phyloP scores from a whole-genome alignment of 2,329 filamentous ascomycete species.

The Ceratocystis colombiana region DNA sequence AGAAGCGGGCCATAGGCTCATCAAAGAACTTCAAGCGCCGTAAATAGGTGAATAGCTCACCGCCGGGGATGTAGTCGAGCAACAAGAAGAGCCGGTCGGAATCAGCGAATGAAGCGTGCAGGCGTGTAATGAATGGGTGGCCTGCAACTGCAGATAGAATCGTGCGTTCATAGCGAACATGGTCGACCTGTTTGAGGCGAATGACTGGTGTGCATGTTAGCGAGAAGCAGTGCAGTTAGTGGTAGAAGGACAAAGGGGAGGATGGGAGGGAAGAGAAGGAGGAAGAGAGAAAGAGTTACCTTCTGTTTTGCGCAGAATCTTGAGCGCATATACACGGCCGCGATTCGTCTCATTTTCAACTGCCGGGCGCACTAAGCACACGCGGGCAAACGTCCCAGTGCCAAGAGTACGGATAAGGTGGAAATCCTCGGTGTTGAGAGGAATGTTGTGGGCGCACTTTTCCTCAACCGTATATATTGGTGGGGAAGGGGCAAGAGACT shows the following conservation, averaged over 20 bases:
- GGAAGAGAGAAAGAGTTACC: conserved; percentile 31
- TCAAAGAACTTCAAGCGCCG: conserved; percentile 69
- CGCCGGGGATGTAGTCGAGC: conserved; percentile 72
- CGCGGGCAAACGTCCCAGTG: conserved; percentile 72
- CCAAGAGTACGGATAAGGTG: conserved; percentile 64
- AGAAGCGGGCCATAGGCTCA: conserved; percentile 68
- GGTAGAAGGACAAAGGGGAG: not conserved
- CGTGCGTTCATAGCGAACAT: conserved; percentile 72
- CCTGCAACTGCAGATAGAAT: conserved; percentile 68
- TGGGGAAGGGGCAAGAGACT: not conserved
- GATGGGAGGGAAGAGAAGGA: conserved; percentile 30
- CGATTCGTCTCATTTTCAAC: conserved; percentile 44
- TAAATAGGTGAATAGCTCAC: conserved; percentile 76
- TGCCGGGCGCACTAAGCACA: conserved; percentile 63
- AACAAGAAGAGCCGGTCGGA: conserved; percentile 71
- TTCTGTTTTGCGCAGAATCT: conserved; percentile 63
- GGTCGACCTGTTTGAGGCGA: conserved; percentile 75
- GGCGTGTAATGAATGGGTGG: conserved; percentile 72
- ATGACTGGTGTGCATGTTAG: conserved; percentile 42
- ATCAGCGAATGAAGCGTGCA: conserved; percentile 71
- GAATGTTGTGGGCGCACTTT: conserved; percentile 22
- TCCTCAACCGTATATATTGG: conserved; percentile 21
- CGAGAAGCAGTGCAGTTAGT: no score
- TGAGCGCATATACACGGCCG: conserved; percentile 66
- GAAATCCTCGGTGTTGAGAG: conserved; percentile 49